Base-by-base conservation (phyloP, 2,329 filamentous ascomycete species). In the Polychaeton citri region DNA sequence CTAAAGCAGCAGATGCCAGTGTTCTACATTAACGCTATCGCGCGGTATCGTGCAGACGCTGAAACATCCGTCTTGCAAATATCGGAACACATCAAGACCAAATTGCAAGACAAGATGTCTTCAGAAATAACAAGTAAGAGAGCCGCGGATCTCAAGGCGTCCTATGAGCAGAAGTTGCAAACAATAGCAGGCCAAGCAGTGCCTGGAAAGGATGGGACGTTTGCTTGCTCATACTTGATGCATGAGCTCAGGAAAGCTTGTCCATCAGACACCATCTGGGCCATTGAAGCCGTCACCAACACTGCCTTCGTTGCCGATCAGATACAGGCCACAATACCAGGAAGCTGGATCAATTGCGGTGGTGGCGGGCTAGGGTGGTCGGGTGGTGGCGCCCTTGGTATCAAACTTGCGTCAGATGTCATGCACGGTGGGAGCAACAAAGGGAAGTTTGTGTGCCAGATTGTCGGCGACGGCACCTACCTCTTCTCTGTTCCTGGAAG, bases 351-450 rank as follows among this genome's bases (percentile, higher is more conserved):
- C 49, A 87, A 86, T 54, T 87, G 81, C 52, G 82, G 82, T 1
- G 82, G 79, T 1, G 82, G 81, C 10, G 83, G 83, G 2, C 72
- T 88, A 0, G 82, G 82, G 2, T 88, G 82, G 82, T 81, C 76
- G 8, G 82, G 81, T 10, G 82, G 83, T 10, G 82, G 51, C 12
- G 78, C 79, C 0, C 57, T 88, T 3, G 83, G 82, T 2, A 77
- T 87, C 51, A 86, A 87, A 53, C 68, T 88, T 6, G 83, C 80
- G 0, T 66, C 68, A 0, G 69, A 78, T 34, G 55, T 57, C 2
- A 57, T 67, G 40, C 60, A 67, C 21, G 65, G 68, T 6, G 67
- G 63, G 0, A 52, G 45, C 1, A 61, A 60, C 30, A 69, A 73
- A 45, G 70, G 71, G 19, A 72, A 69, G 40, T 75, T 76, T 42